Evolutionary conservation across 2,329 filamentous ascomycete genomes (phyloP), one percentile per base, ranked within the genome.

Genomic region (Chaetomium strumarium): DNA sequence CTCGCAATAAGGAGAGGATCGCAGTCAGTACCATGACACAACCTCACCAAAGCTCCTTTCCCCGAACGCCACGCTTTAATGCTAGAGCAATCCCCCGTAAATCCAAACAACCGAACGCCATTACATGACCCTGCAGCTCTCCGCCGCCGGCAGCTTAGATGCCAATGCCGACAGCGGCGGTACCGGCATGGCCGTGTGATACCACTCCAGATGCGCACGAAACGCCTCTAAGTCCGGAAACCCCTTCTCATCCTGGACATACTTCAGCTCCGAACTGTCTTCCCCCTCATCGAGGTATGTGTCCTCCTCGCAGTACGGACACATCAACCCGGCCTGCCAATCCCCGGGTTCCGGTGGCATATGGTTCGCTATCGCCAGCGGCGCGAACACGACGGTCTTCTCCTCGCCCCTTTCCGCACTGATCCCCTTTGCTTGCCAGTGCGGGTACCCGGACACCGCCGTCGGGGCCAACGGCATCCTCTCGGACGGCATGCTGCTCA

Each of bases 321-420:
- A 83, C 31, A 78, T 61, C 13, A 81, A 62, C 14, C 72, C 67
- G 2, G 78, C 74, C 53, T 73, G 70, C 75, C 77, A 83, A 57
- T 77, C 77, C 41, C 76, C 74, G 9, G 67, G 64, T 16, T 67
- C 64, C 2, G 79, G 79, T 31, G 75, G 69, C 29, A 77, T 66
- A 62, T 83, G 80, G 64, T 80, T 83, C 31, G 78, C 78, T 41
- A 83, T 75, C 33, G 76, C 79, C 20, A 82, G 65, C 2, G 79
- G 78, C 39, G 79, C 75, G 59, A 80, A 82, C 0, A 83, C 71
- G 30, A 83, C 64, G 17, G 69, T 71, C 65, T 80, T 81, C 49
- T 74, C 69, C 50, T 70, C 68, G 10, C 69, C 67, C 4, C 62
- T 67, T n/a, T 70, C 70, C 13, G 66, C 53, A 1, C 69, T 67